Conservation (phyloP, 2,329 filamentous ascomycete species). For the Tolypocladium nubicola region DNA sequence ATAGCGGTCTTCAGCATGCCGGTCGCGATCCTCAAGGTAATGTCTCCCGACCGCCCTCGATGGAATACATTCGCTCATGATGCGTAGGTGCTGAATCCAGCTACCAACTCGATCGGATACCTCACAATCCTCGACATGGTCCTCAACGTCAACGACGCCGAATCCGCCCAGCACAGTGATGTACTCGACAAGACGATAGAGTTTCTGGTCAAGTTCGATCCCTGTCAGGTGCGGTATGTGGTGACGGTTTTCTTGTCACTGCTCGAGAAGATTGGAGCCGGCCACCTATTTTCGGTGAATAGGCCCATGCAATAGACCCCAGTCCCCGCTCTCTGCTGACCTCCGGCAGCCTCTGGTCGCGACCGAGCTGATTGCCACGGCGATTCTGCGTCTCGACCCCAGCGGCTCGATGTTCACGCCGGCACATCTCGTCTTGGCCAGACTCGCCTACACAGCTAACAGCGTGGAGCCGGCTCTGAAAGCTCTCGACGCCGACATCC, state of each 20-base stretch:
- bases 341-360: constrained; percentile 31
- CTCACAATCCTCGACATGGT: constrained; percentile 34
- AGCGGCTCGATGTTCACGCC: constrained; percentile 55
- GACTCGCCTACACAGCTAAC: constrained; percentile 46
- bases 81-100: constrained; percentile 33
- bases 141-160: constrained; percentile 15
- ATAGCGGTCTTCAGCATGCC: constrained; percentile 22
- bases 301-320: background rate
- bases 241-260: constrained; percentile 31
- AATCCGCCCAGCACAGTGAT: constrained; percentile 13
- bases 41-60: background rate
- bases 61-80: background rate
- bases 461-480: constrained; percentile 43
- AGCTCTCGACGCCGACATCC: constrained; percentile 54
- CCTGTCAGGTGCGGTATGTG: constrained; percentile 40
- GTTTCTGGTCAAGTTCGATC: constrained; percentile 39
- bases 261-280: constrained; percentile 27
- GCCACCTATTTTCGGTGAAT: constrained; percentile 30
- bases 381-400: constrained; percentile 57
- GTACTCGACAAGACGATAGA: constrained; percentile 30
- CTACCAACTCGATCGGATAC: constrained; percentile 39
- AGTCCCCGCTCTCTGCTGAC: background rate
- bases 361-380: constrained; percentile 34
- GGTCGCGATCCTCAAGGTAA: constrained; percentile 30
- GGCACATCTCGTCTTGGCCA: constrained; percentile 47